Evolutionary conservation across 2,329 filamentous ascomycete species (phyloP), one percentile per base, ranked within the genome.

Genomic region (Fusarium sp.): DNA sequence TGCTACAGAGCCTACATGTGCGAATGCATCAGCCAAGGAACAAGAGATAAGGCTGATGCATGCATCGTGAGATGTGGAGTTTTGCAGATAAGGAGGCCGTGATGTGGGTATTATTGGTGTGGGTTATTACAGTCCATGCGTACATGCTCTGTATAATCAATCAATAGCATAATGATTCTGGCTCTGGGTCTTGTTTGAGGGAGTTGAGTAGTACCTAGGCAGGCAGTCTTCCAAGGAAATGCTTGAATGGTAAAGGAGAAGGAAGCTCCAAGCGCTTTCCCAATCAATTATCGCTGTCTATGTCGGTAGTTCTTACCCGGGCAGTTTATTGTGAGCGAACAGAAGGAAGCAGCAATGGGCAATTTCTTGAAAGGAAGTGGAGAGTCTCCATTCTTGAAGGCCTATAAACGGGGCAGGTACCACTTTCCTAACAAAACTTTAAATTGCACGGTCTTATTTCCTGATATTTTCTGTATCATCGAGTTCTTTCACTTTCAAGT

Each of bases 11-110:
- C 31, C 34, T 37, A 37, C 31, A 19, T 19, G 16, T 49, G 11
- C 26, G 19, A 41, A 46, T 48, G 30, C 25, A 57, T 28, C 18
- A 25, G 26, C 19, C 39, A 52, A 62, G 23, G 41, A 43, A 48
- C 31, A 45, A 54, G 42, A 69, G 65, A 66, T 69, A 69, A 69
- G 66, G 57, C 56, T 66, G 61, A 62, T 62, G 31, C 54, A 45
- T 19, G 39, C 41, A 50, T 62, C 31, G 65, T 50, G 55, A 66
- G 42, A 64, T 69, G 66, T 69, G 65, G 65, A 69, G 66, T 62
- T 56, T 39, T 54, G 39, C 16, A 69, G 66, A 69, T 69, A 69
- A 69, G 65, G 25, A 42, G 37, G 28, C 25, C 25, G 18, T n/a
- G 26, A 48, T 64, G 61, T 64, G 61, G 61, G 48, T 44, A 58